These are phyloP conservation scores for Cercospora sojina DNA, from an alignment of 2,329 filamentous ascomycete species.

Conservation along the genomic window DNA sequence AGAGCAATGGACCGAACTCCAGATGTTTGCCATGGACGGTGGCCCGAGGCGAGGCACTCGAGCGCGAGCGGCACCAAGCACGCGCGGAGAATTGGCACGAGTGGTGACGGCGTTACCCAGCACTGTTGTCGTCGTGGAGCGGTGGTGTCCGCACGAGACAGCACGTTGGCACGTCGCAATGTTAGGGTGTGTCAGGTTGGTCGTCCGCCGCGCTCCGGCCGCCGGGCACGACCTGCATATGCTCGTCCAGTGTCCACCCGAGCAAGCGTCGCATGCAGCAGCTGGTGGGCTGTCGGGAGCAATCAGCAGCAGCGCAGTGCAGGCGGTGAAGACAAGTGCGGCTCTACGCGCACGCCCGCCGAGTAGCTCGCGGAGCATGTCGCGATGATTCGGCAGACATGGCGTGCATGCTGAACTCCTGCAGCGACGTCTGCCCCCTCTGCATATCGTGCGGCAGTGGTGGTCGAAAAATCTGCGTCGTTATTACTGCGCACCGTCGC, in stretches of 20 bases:
- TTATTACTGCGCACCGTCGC: not conserved
- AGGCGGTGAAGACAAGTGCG: constrained; percentile 14
- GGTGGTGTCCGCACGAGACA: not conserved
- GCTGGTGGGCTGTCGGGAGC: not conserved
- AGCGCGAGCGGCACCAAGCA: not conserved
- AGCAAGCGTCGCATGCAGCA: constrained; percentile 3
- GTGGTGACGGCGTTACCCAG: not conserved
- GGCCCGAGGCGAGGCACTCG: not conserved
- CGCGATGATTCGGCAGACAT: constrained; percentile 2
- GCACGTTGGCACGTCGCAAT: constrained; percentile 1
- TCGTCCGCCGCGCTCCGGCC: not conserved
- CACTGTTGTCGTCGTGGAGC: not conserved
- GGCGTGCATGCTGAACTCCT: constrained; percentile 8
- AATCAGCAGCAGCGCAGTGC: constrained; percentile 10
- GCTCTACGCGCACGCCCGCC: constrained; percentile 1
- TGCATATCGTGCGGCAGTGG: constrained; percentile 1
- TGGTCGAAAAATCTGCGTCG: not conserved
- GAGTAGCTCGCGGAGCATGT: not conserved
- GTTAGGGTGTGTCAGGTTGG: not conserved
- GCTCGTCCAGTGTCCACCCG: constrained; percentile 1
- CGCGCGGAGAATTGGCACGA: not conserved
- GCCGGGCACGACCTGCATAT: not conserved
- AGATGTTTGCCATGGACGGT: constrained; percentile 3
- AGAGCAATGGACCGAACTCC: not conserved
- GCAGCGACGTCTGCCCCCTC: not conserved